phyloP scores from a whole-genome alignment of 2,329 filamentous ascomycete species.

The Bisporella sp. region DNA sequence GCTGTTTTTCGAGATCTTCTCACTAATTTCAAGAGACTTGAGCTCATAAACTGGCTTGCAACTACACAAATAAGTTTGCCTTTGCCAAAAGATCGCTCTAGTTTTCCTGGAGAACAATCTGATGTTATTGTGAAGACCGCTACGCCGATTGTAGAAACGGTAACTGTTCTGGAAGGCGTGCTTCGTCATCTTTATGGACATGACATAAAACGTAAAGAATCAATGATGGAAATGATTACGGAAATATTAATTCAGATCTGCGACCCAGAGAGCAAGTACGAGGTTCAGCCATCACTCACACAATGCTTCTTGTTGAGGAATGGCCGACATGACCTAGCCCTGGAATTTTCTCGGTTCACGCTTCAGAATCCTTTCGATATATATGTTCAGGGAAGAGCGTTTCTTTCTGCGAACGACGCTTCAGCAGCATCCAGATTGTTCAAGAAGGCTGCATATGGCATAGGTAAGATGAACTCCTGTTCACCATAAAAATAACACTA shows the following conservation, averaged over 20 bases:
- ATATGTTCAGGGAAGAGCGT: conserved; percentile 80
- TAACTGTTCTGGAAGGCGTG: conserved; percentile 54
- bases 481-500: conserved; percentile 5
- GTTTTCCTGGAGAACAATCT: conserved; percentile 21
- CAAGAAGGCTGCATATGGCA: conserved; percentile 72
- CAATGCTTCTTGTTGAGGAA: conserved; percentile 56
- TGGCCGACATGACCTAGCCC: conserved; percentile 51
- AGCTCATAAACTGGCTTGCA: conserved; percentile 66
- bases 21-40: conserved; percentile 62
- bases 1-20: conserved; percentile 67
- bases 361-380: conserved; percentile 55
- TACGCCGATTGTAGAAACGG: conserved; percentile 38
- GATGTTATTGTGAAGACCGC: conserved; percentile 32
- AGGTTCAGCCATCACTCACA: conserved; percentile 52
- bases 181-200: conserved; percentile 58
- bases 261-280: conserved; percentile 57
- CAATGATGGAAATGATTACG: conserved; percentile 54
- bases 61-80: conserved; percentile 50
- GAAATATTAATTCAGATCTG: conserved; percentile 61
- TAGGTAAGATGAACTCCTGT: conserved; percentile 53
- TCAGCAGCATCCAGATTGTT: conserved; percentile 69
- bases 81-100: conserved; percentile 35
- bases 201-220: conserved; percentile 40
- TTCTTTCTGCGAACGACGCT: conserved; percentile 67
- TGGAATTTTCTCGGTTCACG: conserved; percentile 50